Conservation (phyloP, 2,329 filamentous ascomycete species). For the Hymenoscyphus albidus region DNA sequence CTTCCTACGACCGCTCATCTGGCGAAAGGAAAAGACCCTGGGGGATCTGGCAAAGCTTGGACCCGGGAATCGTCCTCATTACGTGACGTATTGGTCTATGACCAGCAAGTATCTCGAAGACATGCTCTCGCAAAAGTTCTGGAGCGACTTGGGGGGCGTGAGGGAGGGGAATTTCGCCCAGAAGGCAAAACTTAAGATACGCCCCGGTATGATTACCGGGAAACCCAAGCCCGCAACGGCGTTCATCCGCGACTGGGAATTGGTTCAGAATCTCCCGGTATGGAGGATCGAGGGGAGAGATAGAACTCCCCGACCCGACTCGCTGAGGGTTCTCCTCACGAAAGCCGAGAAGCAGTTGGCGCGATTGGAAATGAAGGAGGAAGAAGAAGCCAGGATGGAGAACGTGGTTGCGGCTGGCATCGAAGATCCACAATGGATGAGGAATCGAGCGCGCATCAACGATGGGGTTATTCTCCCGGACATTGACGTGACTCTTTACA, state of each 20-base stretch:
- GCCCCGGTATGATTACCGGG: not conserved
- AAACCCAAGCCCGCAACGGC: not conserved
- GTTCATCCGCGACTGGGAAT: slow-evolving; percentile 7
- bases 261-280: not conserved
- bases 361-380: not conserved
- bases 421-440: not conserved
- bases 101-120: slow-evolving; percentile 7
- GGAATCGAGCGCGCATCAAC: not conserved
- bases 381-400: not conserved
- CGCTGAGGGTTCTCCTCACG: not conserved
- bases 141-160: slow-evolving; percentile 1
- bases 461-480: not conserved
- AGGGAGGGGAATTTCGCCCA: not conserved
- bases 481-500: not conserved
- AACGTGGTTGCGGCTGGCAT: not conserved
- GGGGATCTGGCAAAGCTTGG: not conserved
- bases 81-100: slow-evolving; percentile 10
- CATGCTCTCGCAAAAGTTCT: slow-evolving; percentile 8
- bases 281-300: slow-evolving; percentile 3
- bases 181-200: not conserved
- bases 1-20: slow-evolving; percentile 9
- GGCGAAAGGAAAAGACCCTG: slow-evolving; percentile 6
- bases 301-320: slow-evolving; percentile 7
- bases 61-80: not conserved
- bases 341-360: not conserved